These are phyloP conservation scores for Arachis hypogaea DNA, from an alignment of 306 rosid species.

Conservation along the genomic window DNA sequence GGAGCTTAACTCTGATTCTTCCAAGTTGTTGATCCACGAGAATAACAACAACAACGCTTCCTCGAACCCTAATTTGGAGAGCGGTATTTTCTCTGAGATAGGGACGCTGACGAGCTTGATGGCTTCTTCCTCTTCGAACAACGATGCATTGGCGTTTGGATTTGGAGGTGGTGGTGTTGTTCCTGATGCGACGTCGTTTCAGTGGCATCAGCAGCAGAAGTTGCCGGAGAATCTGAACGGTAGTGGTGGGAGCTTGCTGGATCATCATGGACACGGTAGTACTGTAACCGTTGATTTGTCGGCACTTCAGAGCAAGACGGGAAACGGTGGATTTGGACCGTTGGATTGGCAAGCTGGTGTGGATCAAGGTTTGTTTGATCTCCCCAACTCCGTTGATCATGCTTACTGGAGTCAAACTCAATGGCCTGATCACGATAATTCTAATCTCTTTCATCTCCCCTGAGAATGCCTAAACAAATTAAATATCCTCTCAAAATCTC, in stretches of 20 bases:
- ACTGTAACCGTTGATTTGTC: conserved; percentile 62
- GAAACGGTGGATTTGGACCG: conserved; percentile 64
- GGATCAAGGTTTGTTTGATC: conserved; percentile 87
- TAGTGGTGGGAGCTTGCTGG: conserved; percentile 46
- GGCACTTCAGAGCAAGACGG: conserved; percentile 46
- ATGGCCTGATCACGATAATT: conserved; percentile 82
- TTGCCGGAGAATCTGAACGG: conserved; percentile 51
- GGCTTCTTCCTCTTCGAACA: conserved; percentile 45
- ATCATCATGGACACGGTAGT: conserved; percentile 44
- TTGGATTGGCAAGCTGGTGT: conserved; percentile 77
- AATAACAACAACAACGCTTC: not conserved
- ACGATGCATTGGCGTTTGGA: conserved; percentile 58
- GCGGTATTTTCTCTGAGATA: conserved; percentile 72
- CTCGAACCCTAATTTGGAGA: conserved; percentile 40
- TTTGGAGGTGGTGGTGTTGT: conserved; percentile 46
- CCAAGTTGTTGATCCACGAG: conserved; percentile 44
- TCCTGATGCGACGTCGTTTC: conserved; percentile 59
- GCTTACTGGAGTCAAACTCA: conserved; percentile 84
- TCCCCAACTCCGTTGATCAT: conserved; percentile 83
- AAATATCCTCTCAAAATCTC: conserved; percentile 15
- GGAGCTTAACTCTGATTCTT: conserved; percentile 46
- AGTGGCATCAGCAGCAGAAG: conserved; percentile 53
- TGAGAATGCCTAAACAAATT: conserved; percentile 42
- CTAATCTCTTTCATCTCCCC: conserved; percentile 78
- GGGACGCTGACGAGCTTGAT: conserved; percentile 72